These are phyloP conservation scores for Penstemon davidsonii DNA, from an alignment of 257 asterid genomes.

Conservation along the genomic window DNA sequence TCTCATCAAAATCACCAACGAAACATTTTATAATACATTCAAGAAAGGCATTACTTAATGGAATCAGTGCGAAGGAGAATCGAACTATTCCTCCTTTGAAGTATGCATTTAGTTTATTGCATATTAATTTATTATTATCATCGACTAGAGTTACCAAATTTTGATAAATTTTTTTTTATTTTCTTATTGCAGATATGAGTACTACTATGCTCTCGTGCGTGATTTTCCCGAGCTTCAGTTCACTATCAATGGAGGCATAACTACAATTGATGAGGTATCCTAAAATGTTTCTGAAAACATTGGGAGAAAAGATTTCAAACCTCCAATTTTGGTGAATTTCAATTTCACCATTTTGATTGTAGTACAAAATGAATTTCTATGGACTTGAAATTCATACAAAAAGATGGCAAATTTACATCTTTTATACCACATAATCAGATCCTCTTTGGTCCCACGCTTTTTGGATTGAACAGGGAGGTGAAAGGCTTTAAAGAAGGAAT, in stretches of 20 bases:
- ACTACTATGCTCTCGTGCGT: conserved; percentile 90
- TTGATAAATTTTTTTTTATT: no score
- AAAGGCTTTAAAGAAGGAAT: no score
- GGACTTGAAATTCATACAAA: no score
- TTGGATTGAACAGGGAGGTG: no score
- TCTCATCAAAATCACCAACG: conserved; percentile 87
- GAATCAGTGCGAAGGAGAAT: conserved; percentile 90
- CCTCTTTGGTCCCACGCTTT: no score
- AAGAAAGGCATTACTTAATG: conserved; percentile 91
- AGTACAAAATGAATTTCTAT: no score
- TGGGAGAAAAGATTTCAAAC: no score
- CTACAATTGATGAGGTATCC: conserved; percentile 72
- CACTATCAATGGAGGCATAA: conserved; percentile 95
- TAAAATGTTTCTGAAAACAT: no score
- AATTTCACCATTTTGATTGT: no score
- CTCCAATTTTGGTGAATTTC: no score
- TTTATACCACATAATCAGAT: no score
- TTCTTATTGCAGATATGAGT: conserved; percentile 69
- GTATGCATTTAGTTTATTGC: conserved; percentile 40
- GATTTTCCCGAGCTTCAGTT: conserved; percentile 92
- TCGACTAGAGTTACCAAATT: conserved; percentile 1
- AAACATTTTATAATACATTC: conserved; percentile 93
- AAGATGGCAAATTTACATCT: no score
- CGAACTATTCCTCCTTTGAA: conserved; percentile 91
- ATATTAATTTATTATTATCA: background rate